These are phyloP conservation scores for Microbotryum silenes-acaulis DNA, from an alignment of 1,284 basidiomycete genomes.

Conservation along the genomic window DNA sequence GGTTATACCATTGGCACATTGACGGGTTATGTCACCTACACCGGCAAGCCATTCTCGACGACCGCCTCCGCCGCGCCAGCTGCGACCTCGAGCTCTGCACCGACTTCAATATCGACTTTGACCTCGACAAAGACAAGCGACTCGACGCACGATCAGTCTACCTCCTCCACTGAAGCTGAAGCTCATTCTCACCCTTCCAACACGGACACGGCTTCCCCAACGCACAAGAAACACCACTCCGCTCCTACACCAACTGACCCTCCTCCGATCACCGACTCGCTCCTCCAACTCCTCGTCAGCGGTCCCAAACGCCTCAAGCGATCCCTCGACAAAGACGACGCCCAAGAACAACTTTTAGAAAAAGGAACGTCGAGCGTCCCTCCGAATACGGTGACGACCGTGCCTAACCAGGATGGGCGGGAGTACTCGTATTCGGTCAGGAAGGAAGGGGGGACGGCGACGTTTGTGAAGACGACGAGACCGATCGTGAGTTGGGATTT, in stretches of 20 bases:
- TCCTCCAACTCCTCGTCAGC: background rate
- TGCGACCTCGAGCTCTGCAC: background rate
- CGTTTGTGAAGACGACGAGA: no score
- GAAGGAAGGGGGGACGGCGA: no score
- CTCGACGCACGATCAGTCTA: background rate
- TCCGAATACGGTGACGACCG: no score
- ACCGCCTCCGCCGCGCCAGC: background rate
- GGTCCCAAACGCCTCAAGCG: background rate
- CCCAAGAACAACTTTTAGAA: no score
- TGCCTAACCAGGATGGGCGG: no score
- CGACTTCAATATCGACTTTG: no score
- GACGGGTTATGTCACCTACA: constrained; percentile 23
- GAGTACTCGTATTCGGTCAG: no score
- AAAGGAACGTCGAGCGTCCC: no score
- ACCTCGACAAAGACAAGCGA: background rate
- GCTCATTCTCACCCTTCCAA: background rate
- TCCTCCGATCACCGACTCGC: background rate
- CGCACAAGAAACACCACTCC: background rate
- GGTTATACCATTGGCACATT: constrained; percentile 27
- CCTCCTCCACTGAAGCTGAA: background rate
- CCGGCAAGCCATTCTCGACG: background rate
- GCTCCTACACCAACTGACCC: background rate
- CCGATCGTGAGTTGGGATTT: no score
- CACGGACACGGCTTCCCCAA: no score
- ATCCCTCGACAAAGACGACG: background rate